Evolutionary conservation across 2,329 filamentous ascomycete species (phyloP).

Genomic region (Pseudocercospora musae): DNA sequence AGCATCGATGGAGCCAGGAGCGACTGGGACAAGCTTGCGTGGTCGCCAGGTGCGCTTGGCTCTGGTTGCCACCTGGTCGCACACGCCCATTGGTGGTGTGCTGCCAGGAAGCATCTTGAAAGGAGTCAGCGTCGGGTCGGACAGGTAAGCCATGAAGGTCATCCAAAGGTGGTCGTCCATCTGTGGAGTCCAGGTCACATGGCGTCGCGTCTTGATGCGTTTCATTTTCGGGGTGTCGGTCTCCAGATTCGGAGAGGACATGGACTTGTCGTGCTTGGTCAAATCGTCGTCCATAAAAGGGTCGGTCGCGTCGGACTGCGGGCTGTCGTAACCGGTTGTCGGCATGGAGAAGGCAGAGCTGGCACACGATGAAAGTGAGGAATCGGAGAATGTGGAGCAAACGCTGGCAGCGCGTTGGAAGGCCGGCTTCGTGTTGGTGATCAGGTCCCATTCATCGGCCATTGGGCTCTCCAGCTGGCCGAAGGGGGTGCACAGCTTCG

Average conservation of each 20-base stretch:
- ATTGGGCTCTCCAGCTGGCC: slow-evolving; percentile 25
- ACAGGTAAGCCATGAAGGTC: slow-evolving; percentile 63
- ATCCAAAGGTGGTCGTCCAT: slow-evolving; percentile 67
- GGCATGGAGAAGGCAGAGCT: slow-evolving; percentile 47
- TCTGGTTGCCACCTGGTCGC: slow-evolving; percentile 59
- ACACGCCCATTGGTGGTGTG: slow-evolving; percentile 61
- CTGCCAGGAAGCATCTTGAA: slow-evolving; percentile 66
- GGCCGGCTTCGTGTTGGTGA: slow-evolving; percentile 29
- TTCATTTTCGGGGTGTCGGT: slow-evolving; percentile 35
- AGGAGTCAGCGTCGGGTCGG: slow-evolving; percentile 63
- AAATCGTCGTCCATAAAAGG: slow-evolving; percentile 45
- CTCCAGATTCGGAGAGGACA: slow-evolving; percentile 26
- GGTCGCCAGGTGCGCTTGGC: slow-evolving; percentile 60
- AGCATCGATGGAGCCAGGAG: slow-evolving; percentile 30
- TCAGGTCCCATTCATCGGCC: slow-evolving; percentile 33
- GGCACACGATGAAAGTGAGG: slow-evolving; percentile 58
- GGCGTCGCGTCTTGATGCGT: slow-evolving; percentile 43
- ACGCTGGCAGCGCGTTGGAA: slow-evolving; percentile 56
- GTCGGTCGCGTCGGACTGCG: slow-evolving; percentile 57
- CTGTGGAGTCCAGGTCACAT: slow-evolving; percentile 55
- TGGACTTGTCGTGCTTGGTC: slow-evolving; percentile 24
- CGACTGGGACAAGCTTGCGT: slow-evolving; percentile 33
- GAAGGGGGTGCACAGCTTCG: slow-evolving; percentile 24
- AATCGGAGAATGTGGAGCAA: slow-evolving; percentile 59
- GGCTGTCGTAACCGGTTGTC: slow-evolving; percentile 57